Evolutionary conservation across 2,329 filamentous ascomycete species (phyloP).

Genomic region (Colletotrichum euphorbiae): DNA sequence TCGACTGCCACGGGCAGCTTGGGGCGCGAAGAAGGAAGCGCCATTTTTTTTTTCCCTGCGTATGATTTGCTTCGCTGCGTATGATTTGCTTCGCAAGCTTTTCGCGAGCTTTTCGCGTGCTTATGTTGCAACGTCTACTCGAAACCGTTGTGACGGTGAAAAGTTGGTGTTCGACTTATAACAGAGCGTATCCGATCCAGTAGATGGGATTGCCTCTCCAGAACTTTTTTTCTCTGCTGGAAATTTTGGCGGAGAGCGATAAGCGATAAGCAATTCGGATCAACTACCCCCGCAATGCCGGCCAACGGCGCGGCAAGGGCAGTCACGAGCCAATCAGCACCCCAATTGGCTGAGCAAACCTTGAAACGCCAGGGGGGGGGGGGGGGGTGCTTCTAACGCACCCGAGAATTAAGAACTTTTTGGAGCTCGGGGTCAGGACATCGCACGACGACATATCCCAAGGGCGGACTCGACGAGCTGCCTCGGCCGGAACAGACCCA

Average conservation of each 20-base stretch:
- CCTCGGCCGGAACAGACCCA: constrained; percentile 23
- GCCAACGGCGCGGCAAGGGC: not conserved
- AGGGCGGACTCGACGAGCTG: constrained; percentile 35
- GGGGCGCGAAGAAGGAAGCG: constrained; percentile 52
- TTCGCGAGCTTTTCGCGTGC: not conserved
- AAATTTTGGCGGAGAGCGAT: constrained; percentile 41
- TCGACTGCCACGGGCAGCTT: constrained; percentile 74
- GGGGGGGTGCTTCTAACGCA: constrained; percentile 30
- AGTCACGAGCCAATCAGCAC: constrained; percentile 37
- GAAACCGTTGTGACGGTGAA: constrained; percentile 20
- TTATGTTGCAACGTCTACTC: not conserved
- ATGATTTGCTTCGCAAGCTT: not conserved
- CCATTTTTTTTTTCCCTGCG: constrained; percentile 45
- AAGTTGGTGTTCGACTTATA: constrained; percentile 8
- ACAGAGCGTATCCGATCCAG: not conserved
- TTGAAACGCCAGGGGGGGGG: constrained; percentile 10
- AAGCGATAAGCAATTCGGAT: constrained; percentile 37
- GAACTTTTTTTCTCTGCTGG: constrained; percentile 39
- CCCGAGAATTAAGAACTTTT: constrained; percentile 40
- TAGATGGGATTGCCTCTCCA: constrained; percentile 22
- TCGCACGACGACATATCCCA: constrained; percentile 36
- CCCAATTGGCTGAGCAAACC: constrained; percentile 16
- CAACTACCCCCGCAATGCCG: constrained; percentile 37
- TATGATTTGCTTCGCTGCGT: constrained; percentile 13
- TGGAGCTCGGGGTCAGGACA: constrained; percentile 31